These are phyloP conservation scores for Fragaria ananassa DNA, from an alignment of 306 rosid species.

Conservation along the genomic window DNA sequence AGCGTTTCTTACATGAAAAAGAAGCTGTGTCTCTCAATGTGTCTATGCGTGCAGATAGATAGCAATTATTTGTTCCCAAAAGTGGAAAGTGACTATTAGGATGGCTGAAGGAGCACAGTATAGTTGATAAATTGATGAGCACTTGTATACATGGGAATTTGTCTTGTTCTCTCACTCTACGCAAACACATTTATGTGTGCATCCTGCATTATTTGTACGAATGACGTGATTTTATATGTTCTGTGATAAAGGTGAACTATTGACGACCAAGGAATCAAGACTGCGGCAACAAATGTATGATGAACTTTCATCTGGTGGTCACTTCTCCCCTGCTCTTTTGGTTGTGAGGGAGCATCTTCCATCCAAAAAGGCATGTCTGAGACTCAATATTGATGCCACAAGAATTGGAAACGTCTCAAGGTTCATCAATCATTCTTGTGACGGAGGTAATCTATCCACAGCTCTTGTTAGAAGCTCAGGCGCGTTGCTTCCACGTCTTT, in stretches of 20 bases:
- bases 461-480: constrained; percentile 71
- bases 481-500: constrained; percentile 71
- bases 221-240: constrained; percentile 12
- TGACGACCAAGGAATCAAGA: constrained; percentile 75
- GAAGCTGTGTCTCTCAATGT: neutral
- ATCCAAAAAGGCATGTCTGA: constrained; percentile 77
- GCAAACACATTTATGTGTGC: neutral
- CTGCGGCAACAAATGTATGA: constrained; percentile 63
- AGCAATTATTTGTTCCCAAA: neutral
- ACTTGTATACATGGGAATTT: neutral
- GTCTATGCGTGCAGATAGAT: neutral
- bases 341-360: constrained; percentile 96
- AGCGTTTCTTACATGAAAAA: neutral
- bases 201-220: constrained; percentile 11
- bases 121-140: neutral
- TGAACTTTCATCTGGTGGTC: constrained; percentile 36
- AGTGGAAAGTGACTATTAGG: neutral
- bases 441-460: constrained; percentile 76
- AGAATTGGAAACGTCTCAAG: constrained; percentile 74
- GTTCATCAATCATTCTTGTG: constrained; percentile 90
- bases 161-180: neutral
- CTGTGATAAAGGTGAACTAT: constrained; percentile 63
- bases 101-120: neutral
- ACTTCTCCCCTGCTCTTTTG: constrained; percentile 69
- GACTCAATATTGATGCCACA: constrained; percentile 83